Evolutionary conservation across 805 yeast genomes (phyloP).

Genomic region (Sugiyamaella mastotermitis): DNA sequence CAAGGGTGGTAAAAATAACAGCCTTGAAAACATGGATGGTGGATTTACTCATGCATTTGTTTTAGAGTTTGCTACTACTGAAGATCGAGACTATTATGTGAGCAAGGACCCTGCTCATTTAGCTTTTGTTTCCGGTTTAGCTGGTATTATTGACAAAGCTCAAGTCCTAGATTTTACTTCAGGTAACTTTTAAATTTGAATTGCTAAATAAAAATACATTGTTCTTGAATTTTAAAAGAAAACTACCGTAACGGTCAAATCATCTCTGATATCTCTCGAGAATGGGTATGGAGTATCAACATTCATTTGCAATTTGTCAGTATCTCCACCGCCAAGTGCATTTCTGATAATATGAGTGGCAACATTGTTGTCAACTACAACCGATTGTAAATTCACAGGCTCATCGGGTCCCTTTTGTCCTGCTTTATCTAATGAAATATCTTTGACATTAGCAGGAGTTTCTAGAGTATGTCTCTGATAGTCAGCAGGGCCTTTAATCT

Average conservation of each 20-base stretch:
- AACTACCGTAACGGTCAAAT: slow-evolving; percentile 90
- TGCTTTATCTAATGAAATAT: slow-evolving; percentile 40
- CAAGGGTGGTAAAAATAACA: not conserved
- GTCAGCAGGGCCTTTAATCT: slow-evolving; percentile 43
- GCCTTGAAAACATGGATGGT: slow-evolving; percentile 2
- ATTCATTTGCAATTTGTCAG: slow-evolving; percentile 81
- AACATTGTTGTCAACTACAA: slow-evolving; percentile 75
- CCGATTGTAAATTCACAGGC: slow-evolving; percentile 19
- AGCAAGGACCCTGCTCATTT: slow-evolving; percentile 6
- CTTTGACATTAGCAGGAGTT: slow-evolving; percentile 24
- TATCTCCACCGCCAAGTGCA: slow-evolving; percentile 84
- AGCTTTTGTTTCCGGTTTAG: slow-evolving; percentile 2
- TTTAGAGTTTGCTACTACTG: slow-evolving; percentile 6
- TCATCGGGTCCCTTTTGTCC: slow-evolving; percentile 59
- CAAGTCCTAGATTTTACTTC: slow-evolving; percentile 4
- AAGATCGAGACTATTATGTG: slow-evolving; percentile 8
- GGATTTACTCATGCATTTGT: slow-evolving; percentile 4
- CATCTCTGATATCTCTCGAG: slow-evolving; percentile 90
- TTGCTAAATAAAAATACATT: no score
- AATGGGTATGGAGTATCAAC: slow-evolving; percentile 91
- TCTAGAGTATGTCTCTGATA: no score
- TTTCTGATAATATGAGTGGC: slow-evolving; percentile 92
- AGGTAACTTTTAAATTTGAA: slow-evolving; percentile 12
- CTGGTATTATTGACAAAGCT: not conserved
- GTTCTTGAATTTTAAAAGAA: slow-evolving; percentile 61